A percentile compares a stretch with the other conserved stretches of the same genome.
These are phyloP conservation scores for Penstemon davidsonii DNA, from an alignment of 257 asterid genomes.

Conservation along the genomic window DNA sequence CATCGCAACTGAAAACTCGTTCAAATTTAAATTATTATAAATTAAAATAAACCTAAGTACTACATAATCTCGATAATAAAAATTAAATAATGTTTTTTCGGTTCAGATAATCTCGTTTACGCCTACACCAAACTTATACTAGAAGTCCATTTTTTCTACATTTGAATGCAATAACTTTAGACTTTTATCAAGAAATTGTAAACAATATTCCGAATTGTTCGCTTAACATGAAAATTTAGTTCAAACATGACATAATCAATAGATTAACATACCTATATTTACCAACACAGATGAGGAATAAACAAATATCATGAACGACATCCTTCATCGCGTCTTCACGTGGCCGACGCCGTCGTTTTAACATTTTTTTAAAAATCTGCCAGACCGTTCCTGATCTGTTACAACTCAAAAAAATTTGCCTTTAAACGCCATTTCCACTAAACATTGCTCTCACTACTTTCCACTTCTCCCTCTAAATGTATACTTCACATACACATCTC, in stretches of 20 bases:
- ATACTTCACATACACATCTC: not conserved
- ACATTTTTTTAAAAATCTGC: constrained; percentile 21
- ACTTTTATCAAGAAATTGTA: constrained; percentile 2
- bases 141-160: not conserved
- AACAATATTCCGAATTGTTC: not conserved
- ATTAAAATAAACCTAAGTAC: no score
- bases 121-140: no score
- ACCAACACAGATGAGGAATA: no score
- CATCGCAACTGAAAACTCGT: no score
- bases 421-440: constrained; percentile 16
- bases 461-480: constrained; percentile 16
- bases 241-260: no score
- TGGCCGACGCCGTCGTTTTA: constrained; percentile 27
- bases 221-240: no score
- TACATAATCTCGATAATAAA: no score
- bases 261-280: no score
- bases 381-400: constrained; percentile 36
- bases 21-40: no score
- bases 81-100: no score
- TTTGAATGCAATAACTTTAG: constrained; percentile 1
- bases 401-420: constrained; percentile 9
- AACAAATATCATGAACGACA: constrained; percentile 26
- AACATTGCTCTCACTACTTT: constrained; percentile 25
- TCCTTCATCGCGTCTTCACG: constrained; percentile 23
- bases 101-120: no score